A percentile compares a stretch with the other conserved stretches of the same genome.
These are phyloP conservation scores for Ciborinia camelliae DNA, from an alignment of 2,329 filamentous ascomycete genomes.

Conservation along the genomic window DNA sequence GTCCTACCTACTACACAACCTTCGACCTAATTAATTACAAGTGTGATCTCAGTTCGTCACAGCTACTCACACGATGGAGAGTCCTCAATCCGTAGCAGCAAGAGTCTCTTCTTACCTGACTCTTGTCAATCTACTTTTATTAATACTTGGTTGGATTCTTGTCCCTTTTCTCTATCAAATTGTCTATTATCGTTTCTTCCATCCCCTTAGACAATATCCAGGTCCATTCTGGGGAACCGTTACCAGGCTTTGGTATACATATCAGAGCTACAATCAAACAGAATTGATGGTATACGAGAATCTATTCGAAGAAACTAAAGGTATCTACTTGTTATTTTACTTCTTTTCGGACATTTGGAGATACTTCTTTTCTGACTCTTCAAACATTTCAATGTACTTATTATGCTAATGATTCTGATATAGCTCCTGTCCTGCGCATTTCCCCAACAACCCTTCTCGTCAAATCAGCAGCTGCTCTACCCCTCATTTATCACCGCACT, in stretches of 20 bases:
- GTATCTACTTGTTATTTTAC: background rate
- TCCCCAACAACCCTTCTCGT: slow-evolving; percentile 53
- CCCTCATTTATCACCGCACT: slow-evolving; percentile 52
- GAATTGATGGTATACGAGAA: background rate
- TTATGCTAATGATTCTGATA: too few relatives aligned
- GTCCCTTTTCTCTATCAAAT: slow-evolving; percentile 9
- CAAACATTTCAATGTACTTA: too few relatives aligned
- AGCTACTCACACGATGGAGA: background rate
- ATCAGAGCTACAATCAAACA: slow-evolving; percentile 25
- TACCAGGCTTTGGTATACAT: slow-evolving; percentile 37
- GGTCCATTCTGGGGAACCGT: slow-evolving; percentile 37
- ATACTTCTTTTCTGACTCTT: background rate
- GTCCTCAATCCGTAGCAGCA: background rate
- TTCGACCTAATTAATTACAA: background rate
- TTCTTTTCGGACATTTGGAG: too few relatives aligned
- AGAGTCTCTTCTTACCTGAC: background rate
- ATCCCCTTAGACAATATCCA: slow-evolving; percentile 36
- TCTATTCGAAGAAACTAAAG: slow-evolving; percentile 2
- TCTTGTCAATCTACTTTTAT: background rate
- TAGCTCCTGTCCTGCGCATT: slow-evolving; percentile 52
- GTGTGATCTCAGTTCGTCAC: background rate
- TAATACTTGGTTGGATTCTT: background rate
- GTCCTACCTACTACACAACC: background rate
- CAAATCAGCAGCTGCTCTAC: slow-evolving; percentile 51
- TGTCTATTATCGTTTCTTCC: slow-evolving; percentile 32